Evolutionary conservation across 2,329 filamentous ascomycete genomes (phyloP).

Genomic region (Chaetomium olivaceum): DNA sequence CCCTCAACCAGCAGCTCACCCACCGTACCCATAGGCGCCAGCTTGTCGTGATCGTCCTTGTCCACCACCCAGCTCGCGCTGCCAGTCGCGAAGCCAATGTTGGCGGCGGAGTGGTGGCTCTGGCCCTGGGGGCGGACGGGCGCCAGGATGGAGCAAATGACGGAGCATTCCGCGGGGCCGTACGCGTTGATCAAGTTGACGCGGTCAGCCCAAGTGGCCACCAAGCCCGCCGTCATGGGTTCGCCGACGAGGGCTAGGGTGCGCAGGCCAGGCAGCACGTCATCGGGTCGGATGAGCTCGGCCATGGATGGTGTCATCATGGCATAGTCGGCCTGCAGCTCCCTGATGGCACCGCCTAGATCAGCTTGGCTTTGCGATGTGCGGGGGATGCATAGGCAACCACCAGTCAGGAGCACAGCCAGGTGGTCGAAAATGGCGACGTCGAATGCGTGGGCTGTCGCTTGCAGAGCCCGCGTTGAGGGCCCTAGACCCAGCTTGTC

Average conservation of each 20-base stretch:
- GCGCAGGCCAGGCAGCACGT: neutral
- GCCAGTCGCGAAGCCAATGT: neutral
- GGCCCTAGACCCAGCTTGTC: neutral
- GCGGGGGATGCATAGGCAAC: neutral
- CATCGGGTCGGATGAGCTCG: no score
- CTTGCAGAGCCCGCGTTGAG: neutral
- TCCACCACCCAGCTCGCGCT: neutral
- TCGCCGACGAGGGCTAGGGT: neutral
- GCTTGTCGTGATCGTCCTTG: neutral
- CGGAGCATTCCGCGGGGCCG: neutral
- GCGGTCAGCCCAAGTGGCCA: neutral
- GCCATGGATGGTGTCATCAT: no score
- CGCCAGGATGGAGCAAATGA: neutral
- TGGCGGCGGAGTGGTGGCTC: neutral
- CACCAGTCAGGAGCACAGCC: neutral
- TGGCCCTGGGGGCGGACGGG: neutral
- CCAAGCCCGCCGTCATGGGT: neutral
- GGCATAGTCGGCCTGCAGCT: no score
- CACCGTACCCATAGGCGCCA: neutral
- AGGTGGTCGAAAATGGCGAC: conserved; percentile 3
- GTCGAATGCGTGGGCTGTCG: conserved; percentile 2
- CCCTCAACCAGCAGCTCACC: conserved; percentile 3
- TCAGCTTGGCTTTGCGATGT: neutral
- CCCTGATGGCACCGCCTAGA: no score
- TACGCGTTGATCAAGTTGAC: neutral